Evolutionary conservation across 2,329 filamentous ascomycete species (phyloP), one percentile per base, ranked within the genome.

Genomic region (Cladorrhinum sp.): DNA sequence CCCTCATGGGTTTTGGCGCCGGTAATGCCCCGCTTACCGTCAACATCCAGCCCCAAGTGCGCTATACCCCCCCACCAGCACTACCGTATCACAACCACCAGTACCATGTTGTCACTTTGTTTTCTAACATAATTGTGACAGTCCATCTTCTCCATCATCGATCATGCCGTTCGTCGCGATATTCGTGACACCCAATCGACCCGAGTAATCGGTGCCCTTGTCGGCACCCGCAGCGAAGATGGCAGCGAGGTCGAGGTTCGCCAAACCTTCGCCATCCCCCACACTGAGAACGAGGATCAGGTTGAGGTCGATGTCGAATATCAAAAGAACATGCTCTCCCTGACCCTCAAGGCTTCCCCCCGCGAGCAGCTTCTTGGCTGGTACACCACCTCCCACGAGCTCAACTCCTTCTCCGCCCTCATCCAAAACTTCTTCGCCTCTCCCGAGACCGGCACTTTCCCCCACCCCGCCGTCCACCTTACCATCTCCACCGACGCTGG

Each of bases 261-360:
- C 74, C 96, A 92, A 73, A 93, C 92, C 80, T 99, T 99, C 76
- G 95, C 95, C 68, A 96, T 99, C 73, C 93, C 93, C 68, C 95
- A 99, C 81, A 98, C 93, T 69, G 95, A 99, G 80, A 96, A 93
- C 69, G 90, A 93, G 75, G 95, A 99, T 78, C 95, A 99, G 79
- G 95, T 99, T 71, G 95, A 99, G 79, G 95, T 99, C 66, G 95
- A 99, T 75, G 96, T 99, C 84, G 95, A 99, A 79, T 99, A 98
- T 79, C 95, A 99, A 81, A 98, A 98, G 85, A 93, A 93, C 77
- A 99, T 99, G 95, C 88, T 98, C 61, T 89, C 91, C 62, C 82
- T 99, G 70, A 93, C 96, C 75, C 87, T 98, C 69, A 93, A 93
- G 79, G 93, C 93, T 60, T 90, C 92, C 76, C 95, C 95, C 55